Base-by-base conservation (phyloP, 2,329 filamentous ascomycete genomes). In the Chrysoporthe austroafricana region DNA sequence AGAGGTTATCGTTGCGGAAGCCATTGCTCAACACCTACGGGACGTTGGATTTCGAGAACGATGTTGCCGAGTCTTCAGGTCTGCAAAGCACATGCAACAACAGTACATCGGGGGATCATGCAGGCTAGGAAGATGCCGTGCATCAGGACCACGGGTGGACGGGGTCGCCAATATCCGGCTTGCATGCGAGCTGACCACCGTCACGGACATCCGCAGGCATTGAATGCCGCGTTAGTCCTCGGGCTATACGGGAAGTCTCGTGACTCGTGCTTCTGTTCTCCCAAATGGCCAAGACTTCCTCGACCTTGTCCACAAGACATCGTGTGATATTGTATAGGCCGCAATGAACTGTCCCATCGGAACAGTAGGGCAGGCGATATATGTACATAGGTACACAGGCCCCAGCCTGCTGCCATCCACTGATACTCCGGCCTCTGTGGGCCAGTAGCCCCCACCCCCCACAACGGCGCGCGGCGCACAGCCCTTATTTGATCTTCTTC, bases 401-500 rank as follows among this genome's bases (percentile, higher is more conserved):
- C 50, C 63, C 32, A 52, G 39, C 39, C 56, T 52, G 50, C 8
- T 14, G 63, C 26, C 46, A 36, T 56, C 18, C 36, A 14, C 59
- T 46, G 59, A 34, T 48, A 32, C 26, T 16, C 57, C 18, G 26
- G 18, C 2, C n/a, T 39, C 36, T n/a, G 21, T 16, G 21, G 32
- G 14, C 36, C 57, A 60, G n/a, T 14, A n/a, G 26, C 16, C n/a
- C 4, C 18, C 57, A 18, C 34, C 21, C 36, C 1, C 5, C 42
- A 59, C 18, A 43, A 36, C 58, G 8, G 2, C 21, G 21, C 6
- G 14, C n/a, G 3, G 26, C 46, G 26, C 48, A 52, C 77, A 14
- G 36, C 58, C 11, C 43, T 83, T 89, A 96, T 85, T 94, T 95
- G 79, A 95, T 93, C 87, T 95, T 96, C 91, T 97, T 99, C 76